A percentile compares a stretch with the other conserved stretches of the same genome.
Evolutionary conservation across 169 alveolate species (phyloP).

Genomic region (Besnoitia besnoiti): DNA sequence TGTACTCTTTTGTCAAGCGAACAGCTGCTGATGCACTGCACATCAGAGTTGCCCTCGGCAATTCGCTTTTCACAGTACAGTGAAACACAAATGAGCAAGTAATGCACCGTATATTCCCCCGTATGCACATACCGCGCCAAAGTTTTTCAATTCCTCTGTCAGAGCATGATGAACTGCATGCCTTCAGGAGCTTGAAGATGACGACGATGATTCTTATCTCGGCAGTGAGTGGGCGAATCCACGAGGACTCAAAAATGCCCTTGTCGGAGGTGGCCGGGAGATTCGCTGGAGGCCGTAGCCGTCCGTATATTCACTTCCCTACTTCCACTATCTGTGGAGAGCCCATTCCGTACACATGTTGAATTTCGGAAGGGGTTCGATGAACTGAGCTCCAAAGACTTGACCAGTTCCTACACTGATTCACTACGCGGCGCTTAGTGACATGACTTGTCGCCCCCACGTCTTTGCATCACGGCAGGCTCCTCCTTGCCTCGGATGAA

Average conservation of each 20-base stretch:
- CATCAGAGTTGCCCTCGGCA: too few relatives aligned
- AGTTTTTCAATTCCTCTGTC: background rate
- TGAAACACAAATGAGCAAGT: too few relatives aligned
- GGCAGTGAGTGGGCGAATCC: conserved; percentile 96
- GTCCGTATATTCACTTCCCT: background rate
- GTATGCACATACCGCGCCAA: background rate
- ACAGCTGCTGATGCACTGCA: too few relatives aligned
- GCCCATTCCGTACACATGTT: background rate
- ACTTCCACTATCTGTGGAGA: background rate
- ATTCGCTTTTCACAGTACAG: too few relatives aligned
- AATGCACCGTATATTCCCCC: background rate
- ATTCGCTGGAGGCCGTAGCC: conserved; percentile 57
- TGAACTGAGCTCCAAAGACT: too few relatives aligned
- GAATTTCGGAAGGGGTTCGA: too few relatives aligned
- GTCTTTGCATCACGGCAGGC: too few relatives aligned
- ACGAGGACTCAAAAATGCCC: conserved; percentile 83
- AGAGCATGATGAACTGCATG: background rate
- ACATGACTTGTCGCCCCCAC: too few relatives aligned
- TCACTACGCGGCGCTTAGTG: too few relatives aligned
- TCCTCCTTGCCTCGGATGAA: too few relatives aligned
- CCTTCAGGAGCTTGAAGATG: conserved; percentile 82
- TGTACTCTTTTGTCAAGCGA: too few relatives aligned
- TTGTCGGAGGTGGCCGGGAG: conserved; percentile 59
- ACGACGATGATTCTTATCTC: conserved; percentile 93
- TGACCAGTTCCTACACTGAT: too few relatives aligned